A percentile compares a stretch with the other conserved stretches of the same genome.
phyloP scores from a whole-genome alignment of 805 yeast species.

The Ogataea dorogensis region DNA sequence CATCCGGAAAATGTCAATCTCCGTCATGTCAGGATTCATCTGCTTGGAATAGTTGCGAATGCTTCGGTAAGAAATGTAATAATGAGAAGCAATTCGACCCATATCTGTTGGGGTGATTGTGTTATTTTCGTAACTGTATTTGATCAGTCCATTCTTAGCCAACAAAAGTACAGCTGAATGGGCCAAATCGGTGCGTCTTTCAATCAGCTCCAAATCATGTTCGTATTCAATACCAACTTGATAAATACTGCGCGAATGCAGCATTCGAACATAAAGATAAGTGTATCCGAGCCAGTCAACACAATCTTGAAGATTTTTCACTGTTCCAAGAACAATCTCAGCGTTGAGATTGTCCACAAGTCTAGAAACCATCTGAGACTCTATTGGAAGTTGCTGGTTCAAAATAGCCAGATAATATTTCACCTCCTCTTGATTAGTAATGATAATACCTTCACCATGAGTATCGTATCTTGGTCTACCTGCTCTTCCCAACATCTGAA shows the following conservation, averaged over 20 bases:
- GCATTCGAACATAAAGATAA: constrained; percentile 77
- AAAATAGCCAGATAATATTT: constrained; percentile 88
- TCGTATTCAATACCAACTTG: constrained; percentile 68
- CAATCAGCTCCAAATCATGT: constrained; percentile 45
- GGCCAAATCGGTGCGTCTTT: constrained; percentile 62
- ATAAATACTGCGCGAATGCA: constrained; percentile 67
- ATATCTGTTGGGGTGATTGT: constrained; percentile 58
- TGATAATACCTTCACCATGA: constrained; percentile 90
- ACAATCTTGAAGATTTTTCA: constrained; percentile 62
- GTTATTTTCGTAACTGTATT: constrained; percentile 53
- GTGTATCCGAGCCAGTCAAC: constrained; percentile 77
- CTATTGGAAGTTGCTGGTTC: constrained; percentile 90
- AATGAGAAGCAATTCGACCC: constrained; percentile 84
- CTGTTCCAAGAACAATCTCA: constrained; percentile 74
- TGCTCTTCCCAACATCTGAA: constrained; percentile 98
- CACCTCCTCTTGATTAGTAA: constrained; percentile 81
- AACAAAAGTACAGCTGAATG: constrained; percentile 74
- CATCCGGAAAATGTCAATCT: constrained; percentile 72
- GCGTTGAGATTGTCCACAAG: constrained; percentile 81
- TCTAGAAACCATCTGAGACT: constrained; percentile 73
- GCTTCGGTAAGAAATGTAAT: constrained; percentile 75
- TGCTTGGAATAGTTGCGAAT: constrained; percentile 63
- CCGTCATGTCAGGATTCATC: constrained; percentile 61
- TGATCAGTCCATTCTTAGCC: constrained; percentile 53
- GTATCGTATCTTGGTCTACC: constrained; percentile 95